Evolutionary conservation across 139 green algal species (phyloP), one percentile per base, ranked within the genome.

Genomic region (Chlorella sorokiniana): DNA sequence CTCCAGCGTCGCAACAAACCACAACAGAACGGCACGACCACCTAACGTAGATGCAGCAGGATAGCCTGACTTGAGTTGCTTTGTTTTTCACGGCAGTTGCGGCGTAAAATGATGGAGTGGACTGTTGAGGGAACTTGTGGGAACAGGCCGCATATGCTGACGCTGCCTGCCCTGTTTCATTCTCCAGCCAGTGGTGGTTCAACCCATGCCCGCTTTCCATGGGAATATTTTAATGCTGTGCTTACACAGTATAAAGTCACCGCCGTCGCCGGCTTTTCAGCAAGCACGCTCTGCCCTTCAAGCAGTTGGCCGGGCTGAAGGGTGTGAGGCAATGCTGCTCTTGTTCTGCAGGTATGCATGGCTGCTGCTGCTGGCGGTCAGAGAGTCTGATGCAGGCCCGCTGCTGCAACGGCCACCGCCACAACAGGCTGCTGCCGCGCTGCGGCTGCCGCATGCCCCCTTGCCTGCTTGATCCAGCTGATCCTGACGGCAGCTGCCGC

Each of bases 331-430:
- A 76, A 86, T 86, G 1, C 48, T 35, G 0, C 27, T 61, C 22
- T 82, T 81, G 44, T 51, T 72, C 56, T 83, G 33, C 81, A 86
- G 25, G 48, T 86, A 86, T 1, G 41, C n/a, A 65, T 14, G 1
- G 5, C 29, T 62, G 59, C 22, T 25, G 29, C 75, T 40, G 41
- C 52, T 25, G 38, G n/a, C 37, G 37, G 35, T 33, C 23, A 44
- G 4, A 33, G 29, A 33, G 40, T 16, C 48, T 65, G 48, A 31
- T 79, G 52, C 52, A 35, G 52, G 18, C 22, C 61, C 29, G 25
- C 61, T 33, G 10, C 69, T 51, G 18, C 45, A 78, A 4, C 16
- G 20, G 3, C 70, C 31, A 31, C 70, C 31, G 16, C 70, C 31
- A 48, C 70, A 63, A 33, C 70, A 68, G 25, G 25, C 23, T 31